These are phyloP conservation scores for Citeromyces hawaiiensis DNA, from an alignment of 1,139 yeast species.

Conservation along the genomic window DNA sequence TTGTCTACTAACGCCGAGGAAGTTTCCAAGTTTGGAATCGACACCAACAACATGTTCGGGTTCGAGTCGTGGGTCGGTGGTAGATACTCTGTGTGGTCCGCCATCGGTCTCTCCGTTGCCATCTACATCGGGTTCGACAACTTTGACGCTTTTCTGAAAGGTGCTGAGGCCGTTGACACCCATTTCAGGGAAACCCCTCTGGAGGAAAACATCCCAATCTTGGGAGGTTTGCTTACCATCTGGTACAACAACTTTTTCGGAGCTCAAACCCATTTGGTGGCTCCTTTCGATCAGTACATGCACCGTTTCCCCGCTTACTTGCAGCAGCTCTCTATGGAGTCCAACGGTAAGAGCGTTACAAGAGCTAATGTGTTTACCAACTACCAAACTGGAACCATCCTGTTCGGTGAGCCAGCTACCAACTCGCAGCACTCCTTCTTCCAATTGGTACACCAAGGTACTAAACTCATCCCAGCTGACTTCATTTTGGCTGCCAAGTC, in stretches of 20 bases:
- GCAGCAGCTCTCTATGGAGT: slow-evolving; percentile 98
- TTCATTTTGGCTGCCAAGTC: slow-evolving; percentile 95
- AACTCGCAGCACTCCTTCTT: slow-evolving; percentile 98
- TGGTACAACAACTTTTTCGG: slow-evolving; percentile 98
- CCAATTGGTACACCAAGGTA: slow-evolving; percentile 98
- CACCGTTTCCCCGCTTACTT: slow-evolving; percentile 98
- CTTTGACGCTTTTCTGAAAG: slow-evolving; percentile 82
- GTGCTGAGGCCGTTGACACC: slow-evolving; percentile 94
- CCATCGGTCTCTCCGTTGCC: slow-evolving; percentile 93
- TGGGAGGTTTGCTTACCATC: slow-evolving; percentile 86
- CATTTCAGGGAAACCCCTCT: slow-evolving; percentile 79
- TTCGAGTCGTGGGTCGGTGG: slow-evolving; percentile 99
- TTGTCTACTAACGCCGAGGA: slow-evolving; percentile 85
- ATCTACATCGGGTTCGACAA: slow-evolving; percentile 90
- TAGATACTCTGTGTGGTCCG: slow-evolving; percentile 98
- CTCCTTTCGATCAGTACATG: slow-evolving; percentile 96
- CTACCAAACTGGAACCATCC: slow-evolving; percentile 90
- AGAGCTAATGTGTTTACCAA: slow-evolving; percentile 83
- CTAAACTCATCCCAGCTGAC: slow-evolving; percentile 93
- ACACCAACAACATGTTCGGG: slow-evolving; percentile 96
- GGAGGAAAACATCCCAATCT: slow-evolving; percentile 81
- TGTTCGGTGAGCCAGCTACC: slow-evolving; percentile 98
- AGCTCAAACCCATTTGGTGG: slow-evolving; percentile 96
- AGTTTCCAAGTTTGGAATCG: slow-evolving; percentile 91
- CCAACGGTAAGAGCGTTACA: slow-evolving; percentile 95